Evolutionary conservation across 2,329 filamentous ascomycete species (phyloP).

Genomic region (Monosporascus sp.): DNA sequence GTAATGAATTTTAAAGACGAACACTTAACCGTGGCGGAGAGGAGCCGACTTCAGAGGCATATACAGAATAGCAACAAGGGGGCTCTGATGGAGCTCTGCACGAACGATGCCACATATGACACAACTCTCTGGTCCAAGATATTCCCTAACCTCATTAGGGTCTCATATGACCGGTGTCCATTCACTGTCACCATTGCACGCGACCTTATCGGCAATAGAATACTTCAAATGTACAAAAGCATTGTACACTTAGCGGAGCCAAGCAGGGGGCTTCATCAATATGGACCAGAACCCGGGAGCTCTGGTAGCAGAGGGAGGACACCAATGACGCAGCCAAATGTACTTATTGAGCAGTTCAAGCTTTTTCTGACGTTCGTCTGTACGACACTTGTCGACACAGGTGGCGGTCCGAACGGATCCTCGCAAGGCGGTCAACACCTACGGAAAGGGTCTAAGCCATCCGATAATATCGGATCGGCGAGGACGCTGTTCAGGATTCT

Average conservation of each 20-base stretch:
- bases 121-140: slow-evolving; percentile 96
- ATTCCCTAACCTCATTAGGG: slow-evolving; percentile 88
- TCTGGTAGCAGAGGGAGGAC: slow-evolving; percentile 47
- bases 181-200: slow-evolving; percentile 87
- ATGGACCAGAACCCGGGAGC: slow-evolving; percentile 56
- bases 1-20: slow-evolving; percentile 93
- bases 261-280: slow-evolving; percentile 53
- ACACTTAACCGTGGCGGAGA: slow-evolving; percentile 82
- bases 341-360: slow-evolving; percentile 96
- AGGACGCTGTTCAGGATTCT: slow-evolving; percentile 85
- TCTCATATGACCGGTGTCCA: slow-evolving; percentile 85
- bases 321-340: slow-evolving; percentile 71
- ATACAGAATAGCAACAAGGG: slow-evolving; percentile 81
- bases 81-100: slow-evolving; percentile 87
- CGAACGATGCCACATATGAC: slow-evolving; percentile 92
- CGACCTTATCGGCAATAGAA: slow-evolving; percentile 86
- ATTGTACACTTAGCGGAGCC: slow-evolving; percentile 76
- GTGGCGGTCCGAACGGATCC: slow-evolving; percentile 54
- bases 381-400: slow-evolving; percentile 84
- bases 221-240: slow-evolving; percentile 86
- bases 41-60: slow-evolving; percentile 85
- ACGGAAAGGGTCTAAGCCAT: slow-evolving; percentile 71
- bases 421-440: slow-evolving; percentile 64
- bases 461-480: slow-evolving; percentile 80
- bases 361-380: slow-evolving; percentile 95